Evolutionary conservation across 805 yeast species (phyloP), one percentile per base, ranked within the genome.

Genomic region (Myxozyma mucilagina): DNA sequence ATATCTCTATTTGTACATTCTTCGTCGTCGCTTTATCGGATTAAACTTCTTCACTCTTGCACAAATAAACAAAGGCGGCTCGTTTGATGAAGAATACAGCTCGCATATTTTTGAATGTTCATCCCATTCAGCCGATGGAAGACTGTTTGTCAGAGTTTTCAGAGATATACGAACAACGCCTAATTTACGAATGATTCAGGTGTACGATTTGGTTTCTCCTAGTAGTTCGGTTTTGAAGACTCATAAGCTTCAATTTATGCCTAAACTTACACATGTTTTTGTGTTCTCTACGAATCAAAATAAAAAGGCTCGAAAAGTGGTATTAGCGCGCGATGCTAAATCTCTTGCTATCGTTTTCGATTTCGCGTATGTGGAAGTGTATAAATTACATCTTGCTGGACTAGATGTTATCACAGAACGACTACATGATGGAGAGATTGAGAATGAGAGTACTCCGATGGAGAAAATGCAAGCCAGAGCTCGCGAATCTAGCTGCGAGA

Each of bases 341-440:
- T 24, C 58, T 14, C 36, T 64, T 8, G 67, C 66, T n/a, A 41
- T 64, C 1, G 59, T 51, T 16, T 64, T 56, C 35, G 51, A 61
- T 20, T 34, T 50, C 31, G 67, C 68, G 29, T 64, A 64, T 50
- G 58, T 64, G 14, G 60, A 60, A 41, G 67, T 64, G 4, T 64
- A 64, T 44, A 56, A 51, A 31, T 34, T 47, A 20, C 16, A 38
- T 47, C 61, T 64, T 13, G 51, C 14, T 24, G 35, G 32, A 45
- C 49, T 31, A 11, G 32, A 24, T 24, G 49, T 24, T 1, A 10
- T 20, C 20, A 20, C 49, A 41, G 34, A 31, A 42, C 31, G 60
- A 50, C 16, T 53, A 20, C 51, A 47, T 31, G 16, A n/a, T 35
- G 51, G 32, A 3, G 18, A 16, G 2, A 10, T 34, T 11, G 32